Base-by-base conservation (phyloP, 345 rosid species). In the Salix exigua region DNA sequence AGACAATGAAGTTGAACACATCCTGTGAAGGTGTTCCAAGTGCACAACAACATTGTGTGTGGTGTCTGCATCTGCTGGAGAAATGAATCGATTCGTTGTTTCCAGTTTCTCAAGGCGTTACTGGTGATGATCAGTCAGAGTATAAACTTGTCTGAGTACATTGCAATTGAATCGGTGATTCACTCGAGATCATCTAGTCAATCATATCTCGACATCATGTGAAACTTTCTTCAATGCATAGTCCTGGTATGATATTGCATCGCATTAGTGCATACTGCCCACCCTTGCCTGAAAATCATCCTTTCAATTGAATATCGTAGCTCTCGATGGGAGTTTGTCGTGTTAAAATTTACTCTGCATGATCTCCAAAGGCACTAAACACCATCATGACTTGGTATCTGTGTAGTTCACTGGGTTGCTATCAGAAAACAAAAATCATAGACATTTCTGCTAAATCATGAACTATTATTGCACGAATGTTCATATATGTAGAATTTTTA, bases 1-100 rank as follows among this genome's bases (percentile, higher is more conserved):
- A 14, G 30, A 0, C 19, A 26, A 4, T 5, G 16, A 84, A 76
- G 83, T 80, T 84, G 89, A 82, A 84, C 89, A 86, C 69, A 6
- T 76, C 18, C 18, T 77, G 3, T 13, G 13, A 30, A 11, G 2
- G 25, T 38, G 14, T 21, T 42, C 9, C 40, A 3, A 3, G 51
- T 13, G 51, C 14, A 68, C 51, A 5, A 40, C 12, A n/a, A 60
- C 60, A 6, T 68, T 50, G 21, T 40, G 2, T 11, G 18, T 53
- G 28, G 40, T 53, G 21, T 75, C 9, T 51, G 23, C 28, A 60
- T 30, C 42, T 75, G 25, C 18, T 25, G n/a, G 8, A 12, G 40
- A 55, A 53, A 17, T 67, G 6, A 68, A 55, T 23, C 19, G 38
- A 37, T 2, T 19, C 3, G 25, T 37, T 68, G 11, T 37, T 35